These are phyloP conservation scores for Limnanthes douglasii DNA, from an alignment of 345 rosid genomes.

Conservation along the genomic window DNA sequence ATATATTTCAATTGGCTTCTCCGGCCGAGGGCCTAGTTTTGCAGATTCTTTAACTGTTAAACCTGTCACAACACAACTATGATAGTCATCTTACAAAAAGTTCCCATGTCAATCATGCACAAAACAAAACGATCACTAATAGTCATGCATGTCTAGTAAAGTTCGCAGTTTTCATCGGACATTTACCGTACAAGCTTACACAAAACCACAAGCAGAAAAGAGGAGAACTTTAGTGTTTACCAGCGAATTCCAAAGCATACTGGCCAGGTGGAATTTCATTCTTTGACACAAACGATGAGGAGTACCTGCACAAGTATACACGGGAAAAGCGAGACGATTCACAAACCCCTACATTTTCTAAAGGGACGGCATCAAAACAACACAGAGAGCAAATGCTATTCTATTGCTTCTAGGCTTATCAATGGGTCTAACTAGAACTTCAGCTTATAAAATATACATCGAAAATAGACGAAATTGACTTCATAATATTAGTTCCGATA, in stretches of 20 bases:
- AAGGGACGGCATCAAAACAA: background rate
- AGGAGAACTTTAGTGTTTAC: slow-evolving; percentile 19
- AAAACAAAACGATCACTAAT: no score
- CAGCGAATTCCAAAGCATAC: slow-evolving; percentile 53
- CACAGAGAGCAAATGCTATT: no score
- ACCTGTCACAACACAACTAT: slow-evolving; percentile 24
- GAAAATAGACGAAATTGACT: no score
- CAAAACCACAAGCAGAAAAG: background rate
- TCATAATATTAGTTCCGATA: no score
- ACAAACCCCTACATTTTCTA: slow-evolving; percentile 1
- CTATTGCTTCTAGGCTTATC: no score
- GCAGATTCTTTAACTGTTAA: slow-evolving; percentile 57
- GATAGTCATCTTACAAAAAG: background rate
- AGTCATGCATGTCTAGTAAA: background rate
- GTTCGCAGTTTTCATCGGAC: background rate
- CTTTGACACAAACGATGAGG: slow-evolving; percentile 55
- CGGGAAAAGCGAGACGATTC: background rate
- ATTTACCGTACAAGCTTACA: background rate
- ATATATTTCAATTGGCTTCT: slow-evolving; percentile 80
- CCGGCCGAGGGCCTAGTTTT: slow-evolving; percentile 80
- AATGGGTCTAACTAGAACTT: background rate
- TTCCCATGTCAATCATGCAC: background rate
- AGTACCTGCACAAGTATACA: slow-evolving; percentile 37
- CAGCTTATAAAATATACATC: background rate
- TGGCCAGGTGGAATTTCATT: slow-evolving; percentile 58